Base-by-base conservation (phyloP, 1,284 basidiomycete genomes). In the Fistulinella staudtii region DNA sequence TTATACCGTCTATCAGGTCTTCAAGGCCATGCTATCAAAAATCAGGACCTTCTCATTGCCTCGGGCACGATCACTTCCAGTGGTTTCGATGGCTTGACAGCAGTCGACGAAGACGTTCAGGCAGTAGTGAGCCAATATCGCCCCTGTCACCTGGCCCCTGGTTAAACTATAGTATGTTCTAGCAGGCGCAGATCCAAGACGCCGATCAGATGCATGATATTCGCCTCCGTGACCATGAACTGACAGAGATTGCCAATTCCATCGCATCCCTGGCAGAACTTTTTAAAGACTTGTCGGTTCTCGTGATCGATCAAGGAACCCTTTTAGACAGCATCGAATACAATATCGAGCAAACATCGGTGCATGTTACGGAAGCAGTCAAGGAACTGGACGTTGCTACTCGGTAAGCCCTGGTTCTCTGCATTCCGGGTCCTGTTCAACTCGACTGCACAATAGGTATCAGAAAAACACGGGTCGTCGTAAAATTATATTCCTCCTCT, bases 231-330 rank as follows among this genome's bases (percentile, higher is more conserved):
- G 79, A 87, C 57, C 74, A 77, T 47, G 93, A 98, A 62, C 79
- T 99, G 50, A 80, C 82, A 21, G 85, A 94, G 59, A 95, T 99
- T 52, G 93, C 95, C 0, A 84, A 88, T 53, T 93, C 89, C 11
- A 99, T 99, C 55, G 79, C 87, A 27, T 82, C 85, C 38, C 77
- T 99, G 18, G 94, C 94, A 2, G 93, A 95, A 58, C 79, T 99
- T 34, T 99, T 99, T 76, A 91, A 94, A 56, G 96, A 99, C 62
- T 75, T 99, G 30, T 88, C 86, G 18, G 80, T 77, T 30, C 79
- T 99, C 49, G 93, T 99, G 45, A 97, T 99, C 52, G 96, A 99
- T 66, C 96, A 99, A 64, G 96, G 96, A 10, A 97, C 95, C 8
- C 78, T 99, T 42, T 75, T 99, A 45, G 96, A 99, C 67, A 89